Base-by-base conservation (phyloP, 2,329 filamentous ascomycete species). In the Fusarium luffae region DNA sequence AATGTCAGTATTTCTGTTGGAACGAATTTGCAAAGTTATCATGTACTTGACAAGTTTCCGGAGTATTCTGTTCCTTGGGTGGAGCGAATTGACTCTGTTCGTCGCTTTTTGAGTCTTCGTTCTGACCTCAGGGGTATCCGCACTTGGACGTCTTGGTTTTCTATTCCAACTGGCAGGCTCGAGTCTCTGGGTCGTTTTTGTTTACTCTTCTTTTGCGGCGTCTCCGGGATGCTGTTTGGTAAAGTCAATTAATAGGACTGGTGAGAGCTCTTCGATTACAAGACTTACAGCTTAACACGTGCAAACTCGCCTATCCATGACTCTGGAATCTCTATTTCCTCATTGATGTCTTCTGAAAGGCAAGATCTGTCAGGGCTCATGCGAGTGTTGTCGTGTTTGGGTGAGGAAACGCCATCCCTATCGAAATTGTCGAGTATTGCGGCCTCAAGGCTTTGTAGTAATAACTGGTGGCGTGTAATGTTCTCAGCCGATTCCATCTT, bases 51-150 rank as follows among this genome's bases (percentile, higher is more conserved):
- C 3, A n/a, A 10, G 10, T 12, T 23, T 37, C n/a, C 21, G 3
- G 19, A 11, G 13, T 27, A 5, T 2, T 52, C 51, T 21, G 52
- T 16, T 9, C 54, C 58, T 13, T 57, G 50, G 10, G 48, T 25
- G 12, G 68, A 72, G 1, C 55, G 49, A 23, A 74, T 72, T 10
- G 70, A 67, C 23, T 74, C 72, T 19, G 58, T 47, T 6, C 70
- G 63, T 21, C 40, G 68, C 49, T 67, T 68, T 37, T 69, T 70
- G 7, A 9, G 13, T 54, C 30, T 40, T 32, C 19, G 52, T 19
- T 21, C 30, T 9, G 12, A 40, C 27, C 11, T 46, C 10, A 44
- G 21, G 4, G 48, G 37, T 11, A 30, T 10, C n/a, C 13, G 34
- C 27, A 41, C 30, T 32, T 27, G 21, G 9, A n/a, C 40, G 11